These are phyloP conservation scores for Kalaharituber pfeilii DNA, from an alignment of 2,329 filamentous ascomycete genomes.

Conservation along the genomic window DNA sequence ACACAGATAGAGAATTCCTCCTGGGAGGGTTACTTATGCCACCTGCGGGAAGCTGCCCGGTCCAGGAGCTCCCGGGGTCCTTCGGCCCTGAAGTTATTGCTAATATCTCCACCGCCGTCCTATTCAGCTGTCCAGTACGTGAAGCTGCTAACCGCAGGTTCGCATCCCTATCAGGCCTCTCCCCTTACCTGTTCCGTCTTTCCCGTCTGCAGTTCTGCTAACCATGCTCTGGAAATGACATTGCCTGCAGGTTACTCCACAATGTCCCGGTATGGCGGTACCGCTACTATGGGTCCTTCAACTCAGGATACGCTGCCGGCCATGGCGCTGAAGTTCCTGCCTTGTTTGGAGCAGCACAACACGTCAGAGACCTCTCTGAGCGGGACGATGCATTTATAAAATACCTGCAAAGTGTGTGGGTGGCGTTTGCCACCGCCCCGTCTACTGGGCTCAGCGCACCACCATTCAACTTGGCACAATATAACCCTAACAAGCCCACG, in stretches of 20 bases:
- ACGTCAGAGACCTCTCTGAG: background rate
- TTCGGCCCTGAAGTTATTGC: background rate
- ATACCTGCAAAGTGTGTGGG: conserved; percentile 2
- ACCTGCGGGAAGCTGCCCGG: too few species aligned
- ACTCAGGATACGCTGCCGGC: background rate
- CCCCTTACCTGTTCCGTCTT: background rate
- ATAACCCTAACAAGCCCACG: background rate
- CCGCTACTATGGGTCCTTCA: background rate
- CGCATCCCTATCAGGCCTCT: background rate
- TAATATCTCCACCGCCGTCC: background rate
- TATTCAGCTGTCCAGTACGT: background rate
- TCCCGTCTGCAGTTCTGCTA: too few species aligned
- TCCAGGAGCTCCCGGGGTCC: background rate
- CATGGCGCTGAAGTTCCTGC: background rate
- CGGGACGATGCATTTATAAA: background rate
- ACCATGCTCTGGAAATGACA: background rate
- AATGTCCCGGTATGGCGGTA: conserved; percentile 2
- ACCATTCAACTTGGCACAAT: background rate
- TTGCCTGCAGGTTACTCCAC: background rate
- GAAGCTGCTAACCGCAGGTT: background rate
- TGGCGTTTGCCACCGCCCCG: conserved; percentile 4
- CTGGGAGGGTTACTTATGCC: background rate
- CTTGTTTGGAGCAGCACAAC: background rate
- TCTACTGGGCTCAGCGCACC: background rate
- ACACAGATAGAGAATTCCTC: background rate